Conservation (phyloP, 2,329 filamentous ascomycete genomes). For the Gliomastix tumulicola region DNA sequence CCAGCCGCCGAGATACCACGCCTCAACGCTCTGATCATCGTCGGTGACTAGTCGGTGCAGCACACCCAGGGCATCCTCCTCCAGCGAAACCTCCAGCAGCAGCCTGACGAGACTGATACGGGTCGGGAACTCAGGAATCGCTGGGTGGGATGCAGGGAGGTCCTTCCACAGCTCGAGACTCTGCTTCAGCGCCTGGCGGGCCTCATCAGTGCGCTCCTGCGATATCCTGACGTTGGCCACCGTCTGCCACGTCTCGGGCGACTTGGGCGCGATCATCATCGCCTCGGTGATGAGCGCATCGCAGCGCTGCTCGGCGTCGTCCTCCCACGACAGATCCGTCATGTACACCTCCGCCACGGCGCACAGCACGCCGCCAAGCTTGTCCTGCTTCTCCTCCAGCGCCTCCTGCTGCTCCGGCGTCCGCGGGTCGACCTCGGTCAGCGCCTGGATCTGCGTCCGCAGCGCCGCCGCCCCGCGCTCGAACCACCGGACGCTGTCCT, state of each 20-base stretch:
- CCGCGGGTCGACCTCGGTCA: conserved; percentile 39
- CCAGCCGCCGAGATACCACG: conserved; percentile 96
- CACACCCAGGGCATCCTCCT: conserved; percentile 77
- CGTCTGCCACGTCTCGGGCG: conserved; percentile 89
- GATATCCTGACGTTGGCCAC: conserved; percentile 91
- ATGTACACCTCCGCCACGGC: conserved; percentile 96
- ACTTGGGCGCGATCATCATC: conserved; percentile 72
- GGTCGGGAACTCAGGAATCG: conserved; percentile 78
- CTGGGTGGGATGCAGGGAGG: conserved; percentile 62
- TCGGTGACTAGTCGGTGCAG: conserved; percentile 78
- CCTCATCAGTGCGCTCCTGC: conserved; percentile 73
- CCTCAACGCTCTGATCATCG: conserved; percentile 90
- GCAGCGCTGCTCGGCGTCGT: conserved; percentile 82
- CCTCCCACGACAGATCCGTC: conserved; percentile 93
- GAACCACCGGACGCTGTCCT: conserved; percentile 61
- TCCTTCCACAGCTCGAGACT: conserved; percentile 83
- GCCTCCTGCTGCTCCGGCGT: conserved; percentile 30
- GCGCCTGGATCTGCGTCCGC: conserved; percentile 59
- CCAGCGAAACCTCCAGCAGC: conserved; percentile 84
- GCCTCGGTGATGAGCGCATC: conserved; percentile 88
- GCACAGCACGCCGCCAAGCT: conserved; percentile 87
- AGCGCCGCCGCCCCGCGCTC: conserved; percentile 66
- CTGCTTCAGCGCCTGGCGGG: conserved; percentile 66
- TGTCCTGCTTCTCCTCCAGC: conserved; percentile 64
- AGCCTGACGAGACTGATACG: conserved; percentile 78